Percentiles rank a stretch among this genome's conserved stretches.
phyloP scores from a whole-genome alignment of 2,329 filamentous ascomycete genomes.

The Celoporthe dispersa region DNA sequence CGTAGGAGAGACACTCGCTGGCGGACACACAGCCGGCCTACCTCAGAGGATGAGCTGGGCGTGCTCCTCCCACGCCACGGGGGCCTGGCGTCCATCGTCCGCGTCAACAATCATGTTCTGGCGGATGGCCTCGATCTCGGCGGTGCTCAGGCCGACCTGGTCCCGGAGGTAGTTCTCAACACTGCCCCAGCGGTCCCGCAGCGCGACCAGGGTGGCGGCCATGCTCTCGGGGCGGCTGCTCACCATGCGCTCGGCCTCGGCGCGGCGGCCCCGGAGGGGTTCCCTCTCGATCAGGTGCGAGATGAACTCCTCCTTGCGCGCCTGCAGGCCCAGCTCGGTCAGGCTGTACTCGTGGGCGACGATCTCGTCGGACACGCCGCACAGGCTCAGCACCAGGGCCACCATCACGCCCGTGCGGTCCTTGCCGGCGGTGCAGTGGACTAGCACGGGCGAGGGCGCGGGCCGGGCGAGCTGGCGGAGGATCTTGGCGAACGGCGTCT shows the following conservation, averaged over 20 bases:
- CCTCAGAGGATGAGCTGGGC: constrained; percentile 32
- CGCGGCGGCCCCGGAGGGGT: constrained; percentile 50
- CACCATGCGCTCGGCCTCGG: constrained; percentile 51
- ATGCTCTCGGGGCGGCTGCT: constrained; percentile 52
- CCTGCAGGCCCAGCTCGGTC: constrained; percentile 64
- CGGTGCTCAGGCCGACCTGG: constrained; percentile 60
- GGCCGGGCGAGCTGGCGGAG: constrained; percentile 58
- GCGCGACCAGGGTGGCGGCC: constrained; percentile 54
- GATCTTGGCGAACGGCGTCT: constrained; percentile 59
- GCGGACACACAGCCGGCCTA: not conserved
- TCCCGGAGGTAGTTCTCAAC: constrained; percentile 66
- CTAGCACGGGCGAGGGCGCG: constrained; percentile 54
- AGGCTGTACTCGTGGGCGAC: constrained; percentile 73
- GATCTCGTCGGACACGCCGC: constrained; percentile 60
- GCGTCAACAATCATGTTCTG: constrained; percentile 51
- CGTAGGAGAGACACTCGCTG: not conserved
- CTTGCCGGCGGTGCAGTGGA: constrained; percentile 80
- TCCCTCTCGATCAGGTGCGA: constrained; percentile 54
- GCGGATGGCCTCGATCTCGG: constrained; percentile 57
- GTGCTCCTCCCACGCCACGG: constrained; percentile 37
- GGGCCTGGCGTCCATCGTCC: constrained; percentile 30
- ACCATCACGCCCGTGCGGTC: constrained; percentile 75
- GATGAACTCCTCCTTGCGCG: constrained; percentile 57
- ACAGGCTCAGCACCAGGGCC: constrained; percentile 67
- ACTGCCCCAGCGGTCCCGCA: constrained; percentile 65